phyloP scores from a whole-genome alignment of 2,329 filamentous ascomycete genomes.

The Fusarium sp. region DNA sequence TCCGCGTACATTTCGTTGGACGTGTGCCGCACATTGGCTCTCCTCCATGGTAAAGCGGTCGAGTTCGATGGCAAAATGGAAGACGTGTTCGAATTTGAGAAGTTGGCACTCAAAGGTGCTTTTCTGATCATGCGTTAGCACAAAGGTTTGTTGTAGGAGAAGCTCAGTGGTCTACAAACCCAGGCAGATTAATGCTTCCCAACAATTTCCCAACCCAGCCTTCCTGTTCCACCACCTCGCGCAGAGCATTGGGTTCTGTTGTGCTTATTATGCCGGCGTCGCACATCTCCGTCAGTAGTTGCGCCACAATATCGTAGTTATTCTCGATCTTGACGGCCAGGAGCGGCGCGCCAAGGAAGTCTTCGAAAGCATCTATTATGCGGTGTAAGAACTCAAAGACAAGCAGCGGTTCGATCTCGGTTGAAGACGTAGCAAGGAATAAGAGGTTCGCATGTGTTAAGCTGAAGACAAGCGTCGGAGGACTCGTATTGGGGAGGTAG shows the following conservation, averaged over 20 bases:
- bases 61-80: slow-evolving; percentile 59
- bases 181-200: slow-evolving; percentile 85
- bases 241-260: slow-evolving; percentile 91
- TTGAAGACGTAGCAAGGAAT: slow-evolving; percentile 84
- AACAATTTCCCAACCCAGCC: slow-evolving; percentile 90
- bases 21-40: slow-evolving; percentile 92
- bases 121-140: slow-evolving; percentile 51
- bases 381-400: slow-evolving; percentile 95
- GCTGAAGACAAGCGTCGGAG: slow-evolving; percentile 89
- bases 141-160: background rate
- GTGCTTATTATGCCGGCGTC: slow-evolving; percentile 90
- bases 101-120: slow-evolving; percentile 52
- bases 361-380: slow-evolving; percentile 90
- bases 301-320: slow-evolving; percentile 93
- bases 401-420: slow-evolving; percentile 88
- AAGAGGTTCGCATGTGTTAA: slow-evolving; percentile 88
- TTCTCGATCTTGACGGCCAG: slow-evolving; percentile 87
- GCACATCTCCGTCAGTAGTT: slow-evolving; percentile 95
- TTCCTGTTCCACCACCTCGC: slow-evolving; percentile 92
- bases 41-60: slow-evolving; percentile 82
- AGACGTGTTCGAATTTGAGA: slow-evolving; percentile 53
- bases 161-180: slow-evolving; percentile 57
- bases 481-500: slow-evolving; percentile 83
- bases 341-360: slow-evolving; percentile 90
- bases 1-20: slow-evolving; percentile 98